Evolutionary conservation across 176 grass and related monocot genomes (phyloP), one percentile per base, ranked within the genome.

Genomic region (Avena eriantha): DNA sequence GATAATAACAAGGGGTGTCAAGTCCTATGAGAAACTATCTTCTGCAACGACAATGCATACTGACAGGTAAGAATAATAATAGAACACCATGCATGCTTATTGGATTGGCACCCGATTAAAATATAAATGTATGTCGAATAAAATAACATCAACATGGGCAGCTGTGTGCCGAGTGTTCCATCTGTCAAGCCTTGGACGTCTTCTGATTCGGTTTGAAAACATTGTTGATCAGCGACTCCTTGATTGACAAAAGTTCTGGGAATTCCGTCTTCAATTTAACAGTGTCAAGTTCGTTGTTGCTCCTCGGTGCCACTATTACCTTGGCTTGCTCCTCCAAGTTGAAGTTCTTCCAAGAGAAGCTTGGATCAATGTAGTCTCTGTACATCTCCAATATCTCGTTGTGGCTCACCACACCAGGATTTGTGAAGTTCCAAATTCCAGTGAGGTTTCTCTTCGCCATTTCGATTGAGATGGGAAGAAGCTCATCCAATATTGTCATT

Each of bases 391-490:
- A 57, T 80, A 94, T 94, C 79, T 97, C 92, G 4, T 97, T 97
- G 76, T 97, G 95, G 86, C 92, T 97, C 36, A 97, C 92, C 26
- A 83, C 95, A n/a, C 95, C 92, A 54, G 95, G 95, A 53, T 94
- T 97, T 18, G 95, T 92, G 88, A 97, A 97, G 34, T 97, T 97
- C 95, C 95, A 97, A 43, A 94, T 97, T 39, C 95, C 95, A 26
- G 95, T 97, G 49, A 97, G 90, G 64, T 97, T 94, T 75, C 88
- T 79, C 90, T 92, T 94, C 0, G 94, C 92, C 94, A 97, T 97
- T 85, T 97, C 94, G 0, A 97, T 94, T n/a, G 94, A 94, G 53
- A 97, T 90, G 53, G 94, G 94, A 15, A 97, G 87, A 71, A 97
- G 95, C 57, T 97, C 95, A 76, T 97, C 90, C 83, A 97, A 67